A percentile compares a stretch with the other conserved stretches of the same genome.
These are phyloP conservation scores for Populus pruinosa DNA, from an alignment of 345 rosid species.

Conservation along the genomic window DNA sequence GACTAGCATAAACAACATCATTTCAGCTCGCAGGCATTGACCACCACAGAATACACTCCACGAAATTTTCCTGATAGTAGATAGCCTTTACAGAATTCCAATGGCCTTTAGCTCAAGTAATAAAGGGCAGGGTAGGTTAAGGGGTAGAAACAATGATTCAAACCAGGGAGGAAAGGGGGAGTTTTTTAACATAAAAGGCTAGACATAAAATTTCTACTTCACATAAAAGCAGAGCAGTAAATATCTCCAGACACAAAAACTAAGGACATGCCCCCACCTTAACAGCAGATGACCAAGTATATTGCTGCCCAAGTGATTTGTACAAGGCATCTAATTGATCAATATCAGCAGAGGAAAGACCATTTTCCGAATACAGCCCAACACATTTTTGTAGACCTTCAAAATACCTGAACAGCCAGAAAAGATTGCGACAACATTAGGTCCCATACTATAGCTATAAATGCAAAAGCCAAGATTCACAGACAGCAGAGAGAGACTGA, in stretches of 20 bases:
- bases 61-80: not conserved
- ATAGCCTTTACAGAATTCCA: not conserved
- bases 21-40: not conserved
- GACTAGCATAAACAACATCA: not conserved
- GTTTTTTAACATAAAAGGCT: not conserved
- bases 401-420: slow-evolving; percentile 56
- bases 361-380: slow-evolving; percentile 54
- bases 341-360: slow-evolving; percentile 71
- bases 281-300: slow-evolving; percentile 87
- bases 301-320: slow-evolving; percentile 66
- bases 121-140: not conserved
- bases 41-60: not conserved
- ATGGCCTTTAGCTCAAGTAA: not conserved
- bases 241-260: not conserved
- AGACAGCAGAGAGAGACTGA: not conserved
- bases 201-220: not conserved
- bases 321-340: slow-evolving; percentile 71
- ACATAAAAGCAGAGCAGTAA: not conserved
- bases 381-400: slow-evolving; percentile 90
- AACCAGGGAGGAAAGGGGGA: not conserved
- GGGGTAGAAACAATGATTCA: not conserved
- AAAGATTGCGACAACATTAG: not conserved
- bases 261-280: slow-evolving; percentile 52
- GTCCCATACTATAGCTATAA: not conserved
- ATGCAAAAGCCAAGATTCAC: slow-evolving; percentile 1